Conservation (phyloP, 73 alveolate genomes). For the Uronychia setigera region DNA sequence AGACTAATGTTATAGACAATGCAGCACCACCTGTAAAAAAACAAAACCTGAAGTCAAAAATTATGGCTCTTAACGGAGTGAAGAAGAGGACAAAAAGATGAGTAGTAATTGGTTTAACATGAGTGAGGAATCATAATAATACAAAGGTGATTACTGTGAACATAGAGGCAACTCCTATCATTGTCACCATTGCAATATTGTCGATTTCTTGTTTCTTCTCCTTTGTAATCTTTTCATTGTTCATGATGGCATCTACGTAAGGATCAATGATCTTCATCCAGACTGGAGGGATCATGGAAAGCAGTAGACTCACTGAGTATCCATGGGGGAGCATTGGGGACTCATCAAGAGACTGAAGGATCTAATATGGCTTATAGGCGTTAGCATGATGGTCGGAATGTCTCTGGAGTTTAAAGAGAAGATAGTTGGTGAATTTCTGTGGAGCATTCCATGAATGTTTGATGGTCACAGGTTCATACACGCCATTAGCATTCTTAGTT, state of each 20-base stretch:
- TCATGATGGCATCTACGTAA: conserved; percentile 29
- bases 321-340: conserved; percentile 85
- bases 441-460: conserved; percentile 93
- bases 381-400: conserved; percentile 91
- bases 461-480: conserved; percentile 70
- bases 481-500: conserved; percentile 60
- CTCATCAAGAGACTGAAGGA: conserved; percentile 60
- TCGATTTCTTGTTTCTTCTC: no score
- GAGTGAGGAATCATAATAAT: background rate
- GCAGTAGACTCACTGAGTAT: conserved; percentile 54
- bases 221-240: conserved; percentile 11
- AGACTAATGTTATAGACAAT: no score
- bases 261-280: conserved; percentile 64
- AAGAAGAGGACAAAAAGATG: no score
- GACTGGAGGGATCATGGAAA: conserved; percentile 58
- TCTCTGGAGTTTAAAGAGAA: conserved; percentile 72
- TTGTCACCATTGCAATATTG: background rate
- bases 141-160: background rate
- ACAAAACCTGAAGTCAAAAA: no score
- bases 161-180: background rate
- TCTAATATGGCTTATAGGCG: conserved; percentile 79
- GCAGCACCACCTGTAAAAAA: no score
- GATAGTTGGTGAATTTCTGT: conserved; percentile 60
- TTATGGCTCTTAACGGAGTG: no score
- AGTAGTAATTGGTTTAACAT: no score